Conservation (phyloP, 805 yeast genomes). For the Jamesozyma rosinii region DNA sequence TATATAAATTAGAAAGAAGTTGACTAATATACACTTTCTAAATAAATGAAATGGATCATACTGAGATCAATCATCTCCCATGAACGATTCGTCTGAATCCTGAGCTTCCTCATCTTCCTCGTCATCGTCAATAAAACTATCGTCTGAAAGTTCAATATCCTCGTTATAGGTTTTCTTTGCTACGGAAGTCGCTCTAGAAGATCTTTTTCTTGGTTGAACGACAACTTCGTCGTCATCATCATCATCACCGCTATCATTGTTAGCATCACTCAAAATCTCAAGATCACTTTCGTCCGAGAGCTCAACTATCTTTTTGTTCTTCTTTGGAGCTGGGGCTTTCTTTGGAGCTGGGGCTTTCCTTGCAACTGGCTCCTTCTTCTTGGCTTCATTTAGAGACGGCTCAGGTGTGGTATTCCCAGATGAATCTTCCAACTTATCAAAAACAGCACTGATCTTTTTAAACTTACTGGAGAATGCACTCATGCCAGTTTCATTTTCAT, state of each 20-base stretch:
- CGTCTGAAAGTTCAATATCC: slow-evolving; percentile 21
- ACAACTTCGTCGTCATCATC: slow-evolving; percentile 12
- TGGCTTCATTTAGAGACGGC: neutral
- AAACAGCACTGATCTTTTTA: slow-evolving; percentile 24
- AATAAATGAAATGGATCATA: neutral
- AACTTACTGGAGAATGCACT: slow-evolving; percentile 28
- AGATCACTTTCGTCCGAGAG: slow-evolving; percentile 21
- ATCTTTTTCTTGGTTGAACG: slow-evolving; percentile 14
- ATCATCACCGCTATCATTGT: slow-evolving; percentile 12
- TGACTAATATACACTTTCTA: neutral
- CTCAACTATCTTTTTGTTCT: slow-evolving; percentile 8
- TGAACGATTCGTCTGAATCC: slow-evolving; percentile 16
- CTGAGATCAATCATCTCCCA: slow-evolving; percentile 11
- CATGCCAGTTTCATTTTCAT: slow-evolving; percentile 10
- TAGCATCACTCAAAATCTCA: slow-evolving; percentile 8
- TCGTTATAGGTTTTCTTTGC: slow-evolving; percentile 14
- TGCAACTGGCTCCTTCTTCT: neutral
- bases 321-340: slow-evolving; percentile 1
- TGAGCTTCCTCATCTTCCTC: slow-evolving; percentile 11
- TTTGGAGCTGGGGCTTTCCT: neutral
- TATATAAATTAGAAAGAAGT: no score
- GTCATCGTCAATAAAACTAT: slow-evolving; percentile 22
- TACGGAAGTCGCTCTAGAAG: slow-evolving; percentile 13
- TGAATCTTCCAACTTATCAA: slow-evolving; percentile 14
- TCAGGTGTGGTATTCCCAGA: slow-evolving; percentile 2